Conservation (phyloP, 768 basidiomycete genomes). For the Tricholoma hemisulphureum region DNA sequence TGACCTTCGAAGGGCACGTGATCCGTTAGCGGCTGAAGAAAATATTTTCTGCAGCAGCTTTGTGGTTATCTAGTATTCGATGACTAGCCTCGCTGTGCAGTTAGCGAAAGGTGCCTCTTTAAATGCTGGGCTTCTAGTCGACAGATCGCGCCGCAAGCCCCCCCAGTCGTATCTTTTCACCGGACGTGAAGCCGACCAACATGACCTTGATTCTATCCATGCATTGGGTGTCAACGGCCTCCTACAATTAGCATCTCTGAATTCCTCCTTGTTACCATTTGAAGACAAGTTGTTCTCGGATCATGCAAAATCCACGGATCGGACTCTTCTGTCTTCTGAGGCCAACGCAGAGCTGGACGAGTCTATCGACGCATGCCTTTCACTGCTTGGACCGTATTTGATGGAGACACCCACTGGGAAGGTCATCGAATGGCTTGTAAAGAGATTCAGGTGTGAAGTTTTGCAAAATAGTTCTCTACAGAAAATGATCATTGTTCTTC, state of each 20-base stretch:
- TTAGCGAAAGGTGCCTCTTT: constrained; percentile 77
- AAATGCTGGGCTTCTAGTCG: constrained; percentile 70
- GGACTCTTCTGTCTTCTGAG: constrained; percentile 69
- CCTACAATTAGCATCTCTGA: constrained; percentile 63
- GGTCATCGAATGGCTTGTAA: constrained; percentile 91
- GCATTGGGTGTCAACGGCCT: constrained; percentile 80
- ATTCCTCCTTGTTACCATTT: constrained; percentile 54
- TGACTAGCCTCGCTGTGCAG: constrained; percentile 82
- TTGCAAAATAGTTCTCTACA: not conserved
- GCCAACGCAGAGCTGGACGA: constrained; percentile 63
- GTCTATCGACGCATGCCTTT: constrained; percentile 59
- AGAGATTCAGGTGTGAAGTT: constrained; percentile 76
- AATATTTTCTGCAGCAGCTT: too few relatives aligned
- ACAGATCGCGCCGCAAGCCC: constrained; percentile 59
- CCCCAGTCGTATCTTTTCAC: constrained; percentile 88
- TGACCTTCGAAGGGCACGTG: too few relatives aligned
- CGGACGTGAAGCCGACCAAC: constrained; percentile 73
- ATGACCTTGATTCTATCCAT: constrained; percentile 86
- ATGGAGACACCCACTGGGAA: constrained; percentile 79
- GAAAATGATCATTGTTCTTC: constrained; percentile 7
- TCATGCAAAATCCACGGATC: constrained; percentile 67
- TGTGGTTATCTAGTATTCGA: too few relatives aligned
- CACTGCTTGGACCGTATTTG: constrained; percentile 75
- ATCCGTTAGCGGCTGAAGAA: too few relatives aligned
- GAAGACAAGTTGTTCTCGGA: constrained; percentile 82